A percentile compares a stretch with the other conserved stretches of the same genome.
phyloP scores from a whole-genome alignment of 225 moss, liverwort and hornwort genomes.

The Rhytidiadelphus loreus region DNA sequence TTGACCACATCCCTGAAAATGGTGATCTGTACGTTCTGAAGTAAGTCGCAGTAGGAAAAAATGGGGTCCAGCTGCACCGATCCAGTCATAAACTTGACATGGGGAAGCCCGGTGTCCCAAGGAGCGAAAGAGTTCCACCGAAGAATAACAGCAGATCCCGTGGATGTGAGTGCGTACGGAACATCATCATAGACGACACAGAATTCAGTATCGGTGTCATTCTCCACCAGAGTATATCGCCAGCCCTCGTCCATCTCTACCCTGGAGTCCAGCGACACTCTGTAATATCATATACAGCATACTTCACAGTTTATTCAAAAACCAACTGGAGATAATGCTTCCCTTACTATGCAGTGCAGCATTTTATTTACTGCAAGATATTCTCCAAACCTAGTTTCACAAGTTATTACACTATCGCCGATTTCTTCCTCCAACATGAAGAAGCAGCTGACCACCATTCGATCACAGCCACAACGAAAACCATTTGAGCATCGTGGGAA shows the following conservation, averaged over 20 bases:
- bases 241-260: neutral
- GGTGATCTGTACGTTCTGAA: neutral
- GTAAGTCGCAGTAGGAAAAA: neutral
- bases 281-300: neutral
- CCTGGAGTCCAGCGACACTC: neutral
- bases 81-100: neutral
- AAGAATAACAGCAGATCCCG: neutral
- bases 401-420: neutral
- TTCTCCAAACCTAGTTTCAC: neutral
- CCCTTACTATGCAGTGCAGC: neutral
- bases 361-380: neutral
- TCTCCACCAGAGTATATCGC: neutral
- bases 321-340: neutral
- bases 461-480: neutral
- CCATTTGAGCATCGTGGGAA: neutral
- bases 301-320: neutral
- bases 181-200: neutral
- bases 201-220: neutral
- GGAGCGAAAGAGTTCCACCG: neutral
- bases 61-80: neutral
- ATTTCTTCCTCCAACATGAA: neutral
- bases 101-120: neutral
- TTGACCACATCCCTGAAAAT: neutral
- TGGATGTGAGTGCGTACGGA: fast-evolving
- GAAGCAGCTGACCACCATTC: neutral